These are phyloP conservation scores for Stachybotrys chartarum DNA, from an alignment of 2,329 filamentous ascomycete species.

Conservation along the genomic window DNA sequence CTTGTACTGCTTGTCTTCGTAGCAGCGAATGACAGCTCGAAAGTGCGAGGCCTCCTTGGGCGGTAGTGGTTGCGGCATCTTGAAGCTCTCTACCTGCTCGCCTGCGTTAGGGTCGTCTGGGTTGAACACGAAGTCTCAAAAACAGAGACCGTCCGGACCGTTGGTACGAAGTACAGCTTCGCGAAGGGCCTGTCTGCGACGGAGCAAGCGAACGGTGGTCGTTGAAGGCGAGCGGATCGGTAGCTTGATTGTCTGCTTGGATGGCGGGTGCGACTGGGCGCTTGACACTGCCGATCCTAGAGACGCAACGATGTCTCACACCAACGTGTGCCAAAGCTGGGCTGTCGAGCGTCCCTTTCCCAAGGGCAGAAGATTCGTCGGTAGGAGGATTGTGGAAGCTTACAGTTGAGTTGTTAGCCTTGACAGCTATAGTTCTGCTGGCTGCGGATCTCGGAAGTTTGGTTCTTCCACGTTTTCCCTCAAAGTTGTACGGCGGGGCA, in stretches of 20 bases:
- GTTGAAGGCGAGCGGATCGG: neutral
- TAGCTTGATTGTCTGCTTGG: neutral
- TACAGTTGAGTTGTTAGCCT: neutral
- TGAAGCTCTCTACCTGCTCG: slow-evolving; percentile 3
- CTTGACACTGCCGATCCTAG: neutral
- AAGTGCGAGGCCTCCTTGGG: slow-evolving; percentile 94
- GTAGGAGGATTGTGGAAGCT: neutral
- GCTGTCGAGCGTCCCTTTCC: neutral
- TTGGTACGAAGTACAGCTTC: too few species aligned
- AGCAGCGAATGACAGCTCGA: slow-evolving; percentile 87
- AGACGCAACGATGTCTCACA: neutral
- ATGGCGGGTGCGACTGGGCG: too few species aligned
- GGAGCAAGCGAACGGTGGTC: neutral
- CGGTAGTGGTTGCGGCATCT: slow-evolving; percentile 66
- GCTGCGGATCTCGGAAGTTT: neutral
- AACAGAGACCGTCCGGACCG: neutral
- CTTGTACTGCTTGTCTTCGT: slow-evolving; percentile 99
- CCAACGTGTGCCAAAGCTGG: neutral
- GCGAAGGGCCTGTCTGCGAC: too few species aligned
- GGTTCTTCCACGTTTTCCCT: neutral
- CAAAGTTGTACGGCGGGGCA: neutral
- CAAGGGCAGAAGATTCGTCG: neutral
- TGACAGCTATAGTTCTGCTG: neutral
- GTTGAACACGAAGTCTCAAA: neutral
- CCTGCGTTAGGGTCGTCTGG: neutral